These are phyloP conservation scores for Boletus vinaceobasis DNA, from an alignment of 768 basidiomycete species.

Conservation along the genomic window DNA sequence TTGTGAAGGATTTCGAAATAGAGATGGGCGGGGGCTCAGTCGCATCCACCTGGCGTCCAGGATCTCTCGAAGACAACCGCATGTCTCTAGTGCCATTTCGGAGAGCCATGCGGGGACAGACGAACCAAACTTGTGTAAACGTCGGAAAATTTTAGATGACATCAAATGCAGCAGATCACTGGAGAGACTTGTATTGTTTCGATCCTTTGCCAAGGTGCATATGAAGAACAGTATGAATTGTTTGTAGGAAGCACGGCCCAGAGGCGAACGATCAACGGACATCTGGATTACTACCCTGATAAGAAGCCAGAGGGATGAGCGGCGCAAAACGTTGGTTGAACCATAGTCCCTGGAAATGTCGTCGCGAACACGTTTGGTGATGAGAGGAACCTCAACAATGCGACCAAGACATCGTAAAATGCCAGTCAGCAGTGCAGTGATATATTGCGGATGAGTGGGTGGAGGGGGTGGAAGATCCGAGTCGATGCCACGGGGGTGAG, in stretches of 20 bases:
- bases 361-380: conserved; percentile 28
- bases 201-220: conserved; percentile 20
- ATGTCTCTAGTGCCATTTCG: conserved; percentile 36
- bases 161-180: conserved; percentile 27
- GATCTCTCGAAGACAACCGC: conserved; percentile 7
- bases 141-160: conserved; percentile 17
- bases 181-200: conserved; percentile 4
- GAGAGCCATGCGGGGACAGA: conserved; percentile 29
- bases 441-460: background rate
- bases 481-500: too few relatives aligned
- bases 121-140: conserved; percentile 11
- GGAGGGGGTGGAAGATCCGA: background rate
- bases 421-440: background rate
- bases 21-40: conserved; percentile 22
- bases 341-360: background rate
- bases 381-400: conserved; percentile 7
- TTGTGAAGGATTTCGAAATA: conserved; percentile 14
- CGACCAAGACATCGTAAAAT: conserved; percentile 7
- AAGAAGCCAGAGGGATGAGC: conserved; percentile 33
- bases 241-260: conserved; percentile 37
- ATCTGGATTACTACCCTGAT: conserved; percentile 31
- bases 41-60: conserved; percentile 34
- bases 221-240: conserved; percentile 43
- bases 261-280: conserved; percentile 6
- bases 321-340: conserved; percentile 23